Conservation (phyloP, 2,329 filamentous ascomycete species). For the Calonectria leucothoes region DNA sequence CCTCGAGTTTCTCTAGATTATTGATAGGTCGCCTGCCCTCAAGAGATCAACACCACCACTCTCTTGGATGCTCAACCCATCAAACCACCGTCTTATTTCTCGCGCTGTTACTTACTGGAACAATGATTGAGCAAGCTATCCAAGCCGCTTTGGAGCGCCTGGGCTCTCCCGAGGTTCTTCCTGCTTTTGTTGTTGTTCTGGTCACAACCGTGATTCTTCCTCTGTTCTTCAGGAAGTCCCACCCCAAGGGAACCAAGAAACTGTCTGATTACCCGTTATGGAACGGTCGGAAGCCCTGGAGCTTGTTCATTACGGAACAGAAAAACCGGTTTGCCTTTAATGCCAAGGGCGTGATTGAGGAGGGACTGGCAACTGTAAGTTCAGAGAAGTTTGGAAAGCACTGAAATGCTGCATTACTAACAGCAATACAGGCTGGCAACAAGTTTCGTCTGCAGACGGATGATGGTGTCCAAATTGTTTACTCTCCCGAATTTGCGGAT, state of each 20-base stretch:
- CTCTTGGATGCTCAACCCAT: too few relatives aligned
- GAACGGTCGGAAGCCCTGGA: background rate
- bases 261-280: background rate
- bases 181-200: too few relatives aligned
- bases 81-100: too few relatives aligned
- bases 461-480: background rate
- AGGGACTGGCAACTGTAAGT: background rate
- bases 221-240: background rate
- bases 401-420: background rate
- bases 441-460: background rate
- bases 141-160: too few relatives aligned
- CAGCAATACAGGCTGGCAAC: background rate
- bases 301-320: background rate
- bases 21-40: too few relatives aligned
- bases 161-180: too few relatives aligned
- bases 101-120: too few relatives aligned
- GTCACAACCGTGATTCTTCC: background rate
- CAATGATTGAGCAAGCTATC: too few relatives aligned
- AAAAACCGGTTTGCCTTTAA: background rate
- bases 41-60: too few relatives aligned
- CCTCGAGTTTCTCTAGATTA: too few relatives aligned
- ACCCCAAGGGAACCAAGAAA: background rate
- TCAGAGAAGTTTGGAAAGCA: too few relatives aligned
- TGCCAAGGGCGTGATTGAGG: background rate
- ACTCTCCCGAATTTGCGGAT: background rate